Evolutionary conservation across 176 grass and related monocot species (phyloP).

Genomic region (bread wheat (Triticum aestivum)): IWGSC_CS_RefSeq_v2.1 NC_057797.1:426893778-426894277

Average conservation of each 20-base stretch:
- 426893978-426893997: not conserved
- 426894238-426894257: not conserved
- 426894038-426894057: too few species aligned
- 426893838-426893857: not conserved
- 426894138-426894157: not conserved
- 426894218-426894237: not conserved
- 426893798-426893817: not conserved
- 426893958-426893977: not conserved
- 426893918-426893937: not conserved
- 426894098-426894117: not conserved
- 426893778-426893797: not conserved
- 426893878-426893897: not conserved
- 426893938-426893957: not conserved
- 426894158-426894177: not conserved
- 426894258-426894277: too few species aligned
- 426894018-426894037: too few species aligned
- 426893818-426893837: not conserved
- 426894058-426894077: not conserved
- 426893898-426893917: not conserved
- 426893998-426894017: not conserved
- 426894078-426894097: not conserved
- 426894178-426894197: conserved; percentile 12
- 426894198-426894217: not conserved
- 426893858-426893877: not conserved
- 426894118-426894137: not conserved